Conservation (phyloP, 345 rosid genomes). For the Eutrema yunnanense region DNA sequence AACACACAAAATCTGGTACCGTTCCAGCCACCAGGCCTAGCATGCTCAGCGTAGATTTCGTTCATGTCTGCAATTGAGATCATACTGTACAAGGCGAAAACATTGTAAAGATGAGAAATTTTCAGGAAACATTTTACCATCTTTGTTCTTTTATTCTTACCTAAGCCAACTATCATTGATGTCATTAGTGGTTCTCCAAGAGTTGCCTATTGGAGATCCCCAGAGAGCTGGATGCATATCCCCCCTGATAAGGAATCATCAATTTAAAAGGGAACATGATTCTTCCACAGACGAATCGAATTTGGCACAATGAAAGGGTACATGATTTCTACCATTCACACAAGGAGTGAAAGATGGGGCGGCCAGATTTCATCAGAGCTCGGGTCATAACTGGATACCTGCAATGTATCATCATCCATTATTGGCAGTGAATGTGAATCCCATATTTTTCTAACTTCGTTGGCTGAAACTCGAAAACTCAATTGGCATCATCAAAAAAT, state of each 20-base stretch:
- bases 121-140: background rate
- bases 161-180: constrained; percentile 70
- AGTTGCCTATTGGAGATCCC: constrained; percentile 75
- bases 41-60: constrained; percentile 70
- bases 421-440: background rate
- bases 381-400: constrained; percentile 85
- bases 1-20: constrained; percentile 32
- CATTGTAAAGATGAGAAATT: background rate
- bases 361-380: constrained; percentile 70
- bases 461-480: background rate
- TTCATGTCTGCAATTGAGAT: constrained; percentile 63
- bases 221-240: constrained; percentile 88
- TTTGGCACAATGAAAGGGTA: background rate
- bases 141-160: constrained; percentile 23
- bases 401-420: constrained; percentile 11
- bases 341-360: constrained; percentile 71
- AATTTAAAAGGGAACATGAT: too few species aligned
- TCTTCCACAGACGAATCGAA: background rate
- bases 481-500: background rate
- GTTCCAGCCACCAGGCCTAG: constrained; percentile 96
- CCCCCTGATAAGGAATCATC: constrained; percentile 41
- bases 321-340: constrained; percentile 74
- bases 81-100: constrained; percentile 47
- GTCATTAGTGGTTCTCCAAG: constrained; percentile 93
- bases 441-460: background rate